Base-by-base conservation (phyloP, 495 filamentous ascomycete genomes). In the Neurospora africana region DNA sequence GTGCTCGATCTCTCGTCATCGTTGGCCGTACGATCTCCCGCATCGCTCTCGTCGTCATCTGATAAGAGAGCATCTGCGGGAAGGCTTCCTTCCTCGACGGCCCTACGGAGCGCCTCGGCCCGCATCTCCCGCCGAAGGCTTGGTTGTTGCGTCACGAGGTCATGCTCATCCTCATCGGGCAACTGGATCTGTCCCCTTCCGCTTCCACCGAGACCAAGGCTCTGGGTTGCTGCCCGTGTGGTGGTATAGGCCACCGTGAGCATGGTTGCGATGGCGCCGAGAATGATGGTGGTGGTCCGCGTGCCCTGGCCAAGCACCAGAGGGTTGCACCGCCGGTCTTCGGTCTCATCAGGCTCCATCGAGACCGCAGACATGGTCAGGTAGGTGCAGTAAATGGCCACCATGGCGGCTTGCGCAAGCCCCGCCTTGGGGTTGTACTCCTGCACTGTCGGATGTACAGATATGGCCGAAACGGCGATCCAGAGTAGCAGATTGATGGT, bases 361-460 rank as follows among this genome's bases (percentile, higher is more conserved):
- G 92, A 95, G 3, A 99, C 96, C 70, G 95, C 96, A 5, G 94
- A 97, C 90, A 99, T 93, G 76, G 95, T 99, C 65, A 99, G 89
- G 79, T 99, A 99, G 67, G 95, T 97, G 87, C 95, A 98, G 85
- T 99, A 99, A 71, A 97, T 87, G 2, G 95, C 93, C 39, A 99
- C 95, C 91, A 98, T 98, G 73, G 95, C 95, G 69, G 94, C 93
- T 80, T 99, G 96, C 13, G 95, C 95, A 74, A 99, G 86, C 67
- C 95, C 95, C 23, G 95, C 96, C 77, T 93, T 92, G 19, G 93
- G 87, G 85, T 99, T 99, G 82, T 89, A 91, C 78, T 93, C 93
- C 83, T 99, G 95, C 69, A 99, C 87, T 4, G 88, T 85, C 1
- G 95, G 95, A 77, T 98, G 94, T 67, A 99, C 90, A 3, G 96